Evolutionary conservation across 2,329 filamentous ascomycete genomes (phyloP).

Genomic region (Neonectria magnoliae): DNA sequence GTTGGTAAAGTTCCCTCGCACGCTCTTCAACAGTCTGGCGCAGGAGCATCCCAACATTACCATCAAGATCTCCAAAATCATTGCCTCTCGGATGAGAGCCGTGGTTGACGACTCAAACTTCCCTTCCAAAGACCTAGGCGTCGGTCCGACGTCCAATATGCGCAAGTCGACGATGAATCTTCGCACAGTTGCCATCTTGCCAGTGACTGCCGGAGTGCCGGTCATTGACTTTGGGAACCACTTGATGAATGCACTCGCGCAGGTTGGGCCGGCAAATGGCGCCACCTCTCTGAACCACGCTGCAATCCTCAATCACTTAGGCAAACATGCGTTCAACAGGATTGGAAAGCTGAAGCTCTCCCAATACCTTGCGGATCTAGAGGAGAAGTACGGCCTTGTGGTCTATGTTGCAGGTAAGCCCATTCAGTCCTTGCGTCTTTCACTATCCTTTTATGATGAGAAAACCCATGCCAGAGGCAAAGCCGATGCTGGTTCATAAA

Average conservation of each 20-base stretch:
- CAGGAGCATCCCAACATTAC: conserved; percentile 98
- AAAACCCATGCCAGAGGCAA: conserved; percentile 61
- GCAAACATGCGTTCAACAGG: conserved; percentile 93
- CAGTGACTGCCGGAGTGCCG: conserved; percentile 89
- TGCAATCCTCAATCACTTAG: conserved; percentile 92
- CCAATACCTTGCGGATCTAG: conserved; percentile 94
- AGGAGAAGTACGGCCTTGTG: conserved; percentile 96
- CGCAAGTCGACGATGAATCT: conserved; percentile 90
- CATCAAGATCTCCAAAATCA: conserved; percentile 98
- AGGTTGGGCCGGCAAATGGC: conserved; percentile 89
- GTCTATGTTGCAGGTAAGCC: conserved; percentile 85
- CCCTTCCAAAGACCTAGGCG: conserved; percentile 70
- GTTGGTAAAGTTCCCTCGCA: conserved; percentile 93
- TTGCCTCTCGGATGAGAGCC: conserved; percentile 92
- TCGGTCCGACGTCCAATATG: conserved; percentile 62
- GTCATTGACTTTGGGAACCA: conserved; percentile 95
- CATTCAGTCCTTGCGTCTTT: conserved; percentile 9
- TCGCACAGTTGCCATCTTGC: conserved; percentile 90
- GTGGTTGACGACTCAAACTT: conserved; percentile 83
- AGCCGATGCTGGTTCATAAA: conserved; percentile 66
- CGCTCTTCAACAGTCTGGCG: conserved; percentile 95
- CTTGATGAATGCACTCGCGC: conserved; percentile 85
- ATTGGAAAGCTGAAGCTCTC: conserved; percentile 97
- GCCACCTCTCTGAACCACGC: conserved; percentile 94
- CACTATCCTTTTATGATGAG: conserved; percentile 58